A percentile compares a stretch with the other conserved stretches of the same genome.
These are phyloP conservation scores for Boletus vermiculosoides DNA, from an alignment of 768 basidiomycete species.

Conservation along the genomic window DNA sequence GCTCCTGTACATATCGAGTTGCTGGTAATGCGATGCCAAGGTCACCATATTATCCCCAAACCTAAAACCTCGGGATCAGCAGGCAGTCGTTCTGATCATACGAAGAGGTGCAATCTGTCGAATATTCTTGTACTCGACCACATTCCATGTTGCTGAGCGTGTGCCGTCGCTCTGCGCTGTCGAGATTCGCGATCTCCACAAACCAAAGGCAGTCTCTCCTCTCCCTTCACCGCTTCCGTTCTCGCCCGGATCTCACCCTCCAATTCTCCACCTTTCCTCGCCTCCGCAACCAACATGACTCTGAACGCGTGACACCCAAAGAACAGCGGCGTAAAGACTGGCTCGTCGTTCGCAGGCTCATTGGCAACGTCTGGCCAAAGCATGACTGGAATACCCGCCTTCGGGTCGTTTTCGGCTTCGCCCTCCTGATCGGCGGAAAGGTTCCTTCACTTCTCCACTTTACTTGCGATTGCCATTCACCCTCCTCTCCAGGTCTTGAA, in stretches of 20 bases:
- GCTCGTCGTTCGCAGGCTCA: constrained; percentile 78
- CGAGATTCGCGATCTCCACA: constrained; percentile 2
- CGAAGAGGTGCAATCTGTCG: too few relatives aligned
- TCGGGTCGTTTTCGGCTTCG: constrained; percentile 81
- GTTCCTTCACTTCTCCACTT: constrained; percentile 38
- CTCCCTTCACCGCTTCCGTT: constrained; percentile 4
- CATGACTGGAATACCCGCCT: constrained; percentile 78
- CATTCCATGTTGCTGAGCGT: constrained; percentile 24
- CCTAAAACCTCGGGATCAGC: too few relatives aligned
- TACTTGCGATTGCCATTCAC: background rate
- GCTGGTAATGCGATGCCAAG: too few relatives aligned
- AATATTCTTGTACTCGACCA: background rate
- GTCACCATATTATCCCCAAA: too few relatives aligned
- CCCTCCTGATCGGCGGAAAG: constrained; percentile 81
- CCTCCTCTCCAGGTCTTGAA: constrained; percentile 70
- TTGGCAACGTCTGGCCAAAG: constrained; percentile 90
- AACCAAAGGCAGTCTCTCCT: constrained; percentile 9
- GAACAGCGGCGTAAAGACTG: constrained; percentile 80
- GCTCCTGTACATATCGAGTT: too few relatives aligned
- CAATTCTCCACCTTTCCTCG: constrained; percentile 22
- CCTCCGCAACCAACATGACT: constrained; percentile 11
- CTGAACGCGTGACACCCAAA: constrained; percentile 18
- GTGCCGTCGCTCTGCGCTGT: constrained; percentile 25
- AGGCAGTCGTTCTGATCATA: too few relatives aligned
- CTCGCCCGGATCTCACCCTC: background rate